Base-by-base conservation (phyloP, 1,284 basidiomycete species). In the Vanrija humicola region DNA sequence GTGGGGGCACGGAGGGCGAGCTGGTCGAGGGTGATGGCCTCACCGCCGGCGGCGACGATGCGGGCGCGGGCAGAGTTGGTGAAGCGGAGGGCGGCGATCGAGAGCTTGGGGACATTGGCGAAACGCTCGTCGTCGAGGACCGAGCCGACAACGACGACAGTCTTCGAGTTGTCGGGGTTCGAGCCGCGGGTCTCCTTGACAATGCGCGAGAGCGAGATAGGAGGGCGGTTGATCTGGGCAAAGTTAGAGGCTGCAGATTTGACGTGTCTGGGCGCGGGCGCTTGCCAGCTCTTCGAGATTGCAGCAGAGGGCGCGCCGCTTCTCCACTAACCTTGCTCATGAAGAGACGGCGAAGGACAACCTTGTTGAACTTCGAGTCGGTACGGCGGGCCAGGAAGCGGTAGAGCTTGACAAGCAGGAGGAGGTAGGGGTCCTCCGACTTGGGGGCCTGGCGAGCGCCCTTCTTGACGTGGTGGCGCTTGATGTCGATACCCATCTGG, bases 391-490 rank as follows among this genome's bases (percentile, higher is more conserved):
- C 94, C 64, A 99, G 83, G 86, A 98, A 99, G 73, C 95, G 92
- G 84, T 98, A 99, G 66, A 98, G 86, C 95, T 98, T 98, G 80
- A 98, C 95, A 63, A 99, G 87, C 73, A 98, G 85, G 76, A 97
- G 87, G 73, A 98, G 86, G 82, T 98, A 98, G 38, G 95, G 94
- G 81, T 98, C 95, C 89, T 98, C 90, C 78, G 91, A 95, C 84
- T 91, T 91, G 78, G 95, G 95, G 65, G 92, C 92, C 67, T 89
- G 89, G 70, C 95, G 87, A 77, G 86, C 82, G 72, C 94, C 88
- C 85, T 95, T 97, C 87, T 90, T 97, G 86, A 97, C 94, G 86
- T 99, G 95, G 83, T 98, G 95, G 80, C 84, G 82, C 78, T 85
- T 83, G 80, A 98, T 87, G 81, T 98, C 95, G 82, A 98, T 97